Conservation (phyloP, 2,329 filamentous ascomycete species). For the Epichloe festucae region DNA sequence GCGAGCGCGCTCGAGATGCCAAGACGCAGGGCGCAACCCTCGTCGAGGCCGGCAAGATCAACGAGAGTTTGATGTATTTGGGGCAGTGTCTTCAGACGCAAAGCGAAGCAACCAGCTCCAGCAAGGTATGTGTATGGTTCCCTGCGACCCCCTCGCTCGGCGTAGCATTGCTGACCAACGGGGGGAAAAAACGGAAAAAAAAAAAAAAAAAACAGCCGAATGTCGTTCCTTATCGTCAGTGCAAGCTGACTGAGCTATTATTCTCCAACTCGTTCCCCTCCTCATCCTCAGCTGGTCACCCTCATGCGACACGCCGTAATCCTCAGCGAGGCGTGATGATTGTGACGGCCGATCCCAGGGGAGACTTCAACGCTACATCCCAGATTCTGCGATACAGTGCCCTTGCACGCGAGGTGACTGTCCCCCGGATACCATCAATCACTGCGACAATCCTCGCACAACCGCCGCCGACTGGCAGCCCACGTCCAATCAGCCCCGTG, state of each 20-base stretch:
- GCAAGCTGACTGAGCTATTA: constrained; percentile 71
- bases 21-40: constrained; percentile 89
- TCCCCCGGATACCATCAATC: constrained; percentile 70
- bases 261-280: constrained; percentile 83
- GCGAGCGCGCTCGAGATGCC: constrained; percentile 81
- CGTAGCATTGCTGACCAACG: background rate
- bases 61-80: constrained; percentile 95
- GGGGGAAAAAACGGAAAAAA: too few relatives aligned
- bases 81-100: constrained; percentile 96
- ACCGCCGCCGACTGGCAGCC: constrained; percentile 13
- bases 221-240: constrained; percentile 67
- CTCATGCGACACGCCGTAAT: constrained; percentile 36
- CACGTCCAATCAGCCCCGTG: constrained; percentile 17
- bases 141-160: background rate
- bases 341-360: constrained; percentile 87
- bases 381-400: constrained; percentile 93
- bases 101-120: constrained; percentile 60
- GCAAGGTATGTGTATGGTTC: constrained; percentile 43
- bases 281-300: constrained; percentile 26
- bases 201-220: constrained; percentile 38
- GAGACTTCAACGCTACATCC: constrained; percentile 93
- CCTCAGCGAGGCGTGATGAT: constrained; percentile 92
- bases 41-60: constrained; percentile 94
- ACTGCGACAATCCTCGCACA: constrained; percentile 52
- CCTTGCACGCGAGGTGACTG: constrained; percentile 81